Conservation (phyloP, 2,329 filamentous ascomycete genomes). For the Phialophora tarda region DNA sequence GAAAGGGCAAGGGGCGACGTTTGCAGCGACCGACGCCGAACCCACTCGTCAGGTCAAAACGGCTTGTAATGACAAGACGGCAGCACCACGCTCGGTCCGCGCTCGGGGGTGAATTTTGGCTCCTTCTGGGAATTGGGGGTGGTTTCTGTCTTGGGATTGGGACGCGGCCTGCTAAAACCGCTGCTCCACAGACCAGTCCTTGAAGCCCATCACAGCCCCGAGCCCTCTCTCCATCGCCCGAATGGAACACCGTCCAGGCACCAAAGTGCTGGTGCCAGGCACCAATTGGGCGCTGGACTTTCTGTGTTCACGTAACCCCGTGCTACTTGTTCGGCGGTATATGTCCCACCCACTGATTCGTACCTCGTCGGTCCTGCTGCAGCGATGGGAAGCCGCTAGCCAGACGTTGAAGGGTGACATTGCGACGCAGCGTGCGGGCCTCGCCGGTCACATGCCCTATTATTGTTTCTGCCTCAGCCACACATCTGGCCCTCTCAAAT, state of each 20-base stretch:
- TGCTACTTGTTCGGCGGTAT: background rate
- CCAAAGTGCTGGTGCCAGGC: conserved; percentile 11
- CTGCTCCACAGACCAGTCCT: conserved; percentile 4
- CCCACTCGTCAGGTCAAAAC: background rate
- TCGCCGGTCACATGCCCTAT: conserved; percentile 15
- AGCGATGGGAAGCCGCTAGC: conserved; percentile 5
- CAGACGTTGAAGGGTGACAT: conserved; percentile 5
- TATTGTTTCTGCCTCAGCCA: conserved; percentile 18
- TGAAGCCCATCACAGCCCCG: conserved; percentile 7
- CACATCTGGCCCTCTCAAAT: background rate
- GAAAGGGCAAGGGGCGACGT: conserved; percentile 12
- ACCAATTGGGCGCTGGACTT: background rate
- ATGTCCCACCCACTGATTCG: background rate
- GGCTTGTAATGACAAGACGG: conserved; percentile 20
- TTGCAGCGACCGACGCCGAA: conserved; percentile 25
- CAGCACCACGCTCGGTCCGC: conserved; percentile 1
- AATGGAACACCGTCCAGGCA: background rate
- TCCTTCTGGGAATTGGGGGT: conserved; percentile 22
- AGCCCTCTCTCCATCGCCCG: background rate
- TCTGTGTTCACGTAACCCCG: background rate
- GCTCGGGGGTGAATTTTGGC: conserved; percentile 13
- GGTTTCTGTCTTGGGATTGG: conserved; percentile 1
- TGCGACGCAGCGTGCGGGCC: background rate
- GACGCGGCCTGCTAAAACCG: background rate
- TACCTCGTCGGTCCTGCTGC: background rate